Evolutionary conservation across 441 rosid species (phyloP).

Genomic region (Euphorbia corollata): DNA sequence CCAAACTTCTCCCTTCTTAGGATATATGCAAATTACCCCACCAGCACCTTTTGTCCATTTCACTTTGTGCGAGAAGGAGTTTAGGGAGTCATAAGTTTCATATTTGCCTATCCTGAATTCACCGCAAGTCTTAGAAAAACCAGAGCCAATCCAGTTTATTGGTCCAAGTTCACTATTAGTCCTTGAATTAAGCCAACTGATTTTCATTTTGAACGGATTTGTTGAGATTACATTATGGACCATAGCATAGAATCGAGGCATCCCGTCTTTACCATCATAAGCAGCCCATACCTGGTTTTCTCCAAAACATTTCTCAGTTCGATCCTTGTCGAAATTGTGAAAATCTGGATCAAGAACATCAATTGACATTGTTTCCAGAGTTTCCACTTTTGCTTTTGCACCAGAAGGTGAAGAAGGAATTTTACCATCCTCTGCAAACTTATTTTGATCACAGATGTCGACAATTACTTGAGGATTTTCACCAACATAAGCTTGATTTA

Average conservation of each 20-base stretch:
- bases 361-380: slow-evolving; percentile 36
- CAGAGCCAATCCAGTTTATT: slow-evolving; percentile 31
- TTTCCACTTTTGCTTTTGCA: slow-evolving; percentile 24
- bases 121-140: slow-evolving; percentile 32
- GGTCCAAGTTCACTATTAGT: slow-evolving; percentile 28
- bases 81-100: slow-evolving; percentile 25
- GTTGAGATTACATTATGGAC: slow-evolving; percentile 14
- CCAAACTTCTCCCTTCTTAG: slow-evolving; percentile 39
- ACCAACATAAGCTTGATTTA: slow-evolving; percentile 18
- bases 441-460: too few relatives aligned
- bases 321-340: slow-evolving; percentile 25
- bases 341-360: slow-evolving; percentile 70
- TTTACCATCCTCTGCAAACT: slow-evolving; percentile 18
- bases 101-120: slow-evolving; percentile 5
- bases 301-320: slow-evolving; percentile 22
- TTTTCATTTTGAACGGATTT: slow-evolving; percentile 21
- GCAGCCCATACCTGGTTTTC: slow-evolving; percentile 28
- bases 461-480: slow-evolving; percentile 28
- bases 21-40: slow-evolving; percentile 32
- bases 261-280: slow-evolving; percentile 23
- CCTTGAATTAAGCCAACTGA: slow-evolving; percentile 28
- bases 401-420: slow-evolving; percentile 24
- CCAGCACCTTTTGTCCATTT: slow-evolving; percentile 33
- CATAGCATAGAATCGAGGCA: slow-evolving; percentile 22
- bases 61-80: slow-evolving; percentile 37